Base-by-base conservation (phyloP, 2,329 filamentous ascomycete genomes). In the Stagonosporopsis rhizophila region DNA sequence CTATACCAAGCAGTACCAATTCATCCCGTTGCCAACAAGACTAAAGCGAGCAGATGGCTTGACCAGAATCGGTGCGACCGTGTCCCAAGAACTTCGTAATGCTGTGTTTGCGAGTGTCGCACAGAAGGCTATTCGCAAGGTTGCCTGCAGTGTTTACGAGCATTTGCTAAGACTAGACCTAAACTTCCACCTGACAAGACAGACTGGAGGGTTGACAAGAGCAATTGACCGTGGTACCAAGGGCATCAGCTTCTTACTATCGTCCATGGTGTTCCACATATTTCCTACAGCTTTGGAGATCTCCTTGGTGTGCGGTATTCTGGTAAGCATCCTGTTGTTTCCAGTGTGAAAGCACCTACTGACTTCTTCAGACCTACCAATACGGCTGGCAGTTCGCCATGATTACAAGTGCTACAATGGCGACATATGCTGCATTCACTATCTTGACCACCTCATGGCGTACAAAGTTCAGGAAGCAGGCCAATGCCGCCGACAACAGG, bases 251-350 rank as follows among this genome's bases (percentile, higher is more conserved):
- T 99, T 98, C 76, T 77, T 99, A 64, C 82, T 99, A 61, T 96
- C 92, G 0, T 97, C 93, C 67, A 99, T 99, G 94, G 92, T 99
- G 27, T 98, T 99, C 69, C 95, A 99, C 75, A 89, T 99, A 54
- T 85, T 98, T 15, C 95, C 95, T 0, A 99, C 94, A 0, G 91
- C 92, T 0, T 79, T 99, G 28, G 95, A 99, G 74, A 99, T 99
- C 60, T 87, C 88, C 56, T 89, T 99, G 82, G 95, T 99, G 1
- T 99, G 95, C 73, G 92, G 93, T 58, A 98, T 99, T 58, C 78
- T 99, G 73, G 83, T 85, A 78, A 58, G 77, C 20, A 14, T 12
- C 32, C 4, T 12, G 8, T 15, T 19, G 8, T 14, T 4, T 12
- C 27, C 8, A 12, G n/a, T n/a, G 28, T 20, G 37, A n/a, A 17